A percentile compares a stretch with the other conserved stretches of the same genome.
Evolutionary conservation across 2,329 filamentous ascomycete genomes (phyloP).

Genomic region (Graphiopsis chlorocephala): DNA sequence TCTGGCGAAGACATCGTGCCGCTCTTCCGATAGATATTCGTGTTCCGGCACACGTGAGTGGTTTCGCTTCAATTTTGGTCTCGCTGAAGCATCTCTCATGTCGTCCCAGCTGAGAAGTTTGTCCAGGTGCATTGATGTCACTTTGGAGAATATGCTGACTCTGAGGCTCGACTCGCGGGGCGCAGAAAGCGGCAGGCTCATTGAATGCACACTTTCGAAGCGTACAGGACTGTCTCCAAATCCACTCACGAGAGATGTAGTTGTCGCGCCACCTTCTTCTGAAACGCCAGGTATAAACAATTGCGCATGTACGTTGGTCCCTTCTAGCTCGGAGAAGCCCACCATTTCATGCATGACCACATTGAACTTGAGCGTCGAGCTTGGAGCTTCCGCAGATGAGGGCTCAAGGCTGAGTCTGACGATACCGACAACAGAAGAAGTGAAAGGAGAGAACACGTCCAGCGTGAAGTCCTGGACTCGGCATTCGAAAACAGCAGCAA

Average conservation of each 20-base stretch:
- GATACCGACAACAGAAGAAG: slow-evolving; percentile 84
- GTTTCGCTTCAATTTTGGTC: slow-evolving; percentile 57
- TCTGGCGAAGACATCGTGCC: slow-evolving; percentile 85
- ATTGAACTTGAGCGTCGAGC: slow-evolving; percentile 94
- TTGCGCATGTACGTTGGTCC: slow-evolving; percentile 91
- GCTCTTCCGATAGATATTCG: slow-evolving; percentile 89
- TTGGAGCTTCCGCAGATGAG: slow-evolving; percentile 86
- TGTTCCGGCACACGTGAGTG: slow-evolving; percentile 73
- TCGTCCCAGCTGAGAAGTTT: slow-evolving; percentile 98
- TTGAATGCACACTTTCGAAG: slow-evolving; percentile 97
- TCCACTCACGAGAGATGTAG: slow-evolving; percentile 87
- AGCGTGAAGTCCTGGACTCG: slow-evolving; percentile 90
- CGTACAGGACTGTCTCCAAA: slow-evolving; percentile 91
- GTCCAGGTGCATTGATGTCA: slow-evolving; percentile 91
- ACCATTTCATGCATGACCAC: slow-evolving; percentile 96
- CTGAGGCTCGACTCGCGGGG: slow-evolving; percentile 72
- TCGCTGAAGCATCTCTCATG: slow-evolving; percentile 73
- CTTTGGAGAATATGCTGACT: slow-evolving; percentile 86
- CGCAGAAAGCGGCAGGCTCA: slow-evolving; percentile 83
- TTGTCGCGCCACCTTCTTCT: slow-evolving; percentile 84
- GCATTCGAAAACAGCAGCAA: slow-evolving; percentile 90
- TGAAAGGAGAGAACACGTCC: slow-evolving; percentile 90
- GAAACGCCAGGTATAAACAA: slow-evolving; percentile 92
- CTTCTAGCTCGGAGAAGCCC: slow-evolving; percentile 92
- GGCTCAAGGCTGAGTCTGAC: slow-evolving; percentile 89